A percentile compares a stretch with the other conserved stretches of the same genome.
phyloP scores from a whole-genome alignment of 2,329 filamentous ascomycete species.

The Clonostachys solani region DNA sequence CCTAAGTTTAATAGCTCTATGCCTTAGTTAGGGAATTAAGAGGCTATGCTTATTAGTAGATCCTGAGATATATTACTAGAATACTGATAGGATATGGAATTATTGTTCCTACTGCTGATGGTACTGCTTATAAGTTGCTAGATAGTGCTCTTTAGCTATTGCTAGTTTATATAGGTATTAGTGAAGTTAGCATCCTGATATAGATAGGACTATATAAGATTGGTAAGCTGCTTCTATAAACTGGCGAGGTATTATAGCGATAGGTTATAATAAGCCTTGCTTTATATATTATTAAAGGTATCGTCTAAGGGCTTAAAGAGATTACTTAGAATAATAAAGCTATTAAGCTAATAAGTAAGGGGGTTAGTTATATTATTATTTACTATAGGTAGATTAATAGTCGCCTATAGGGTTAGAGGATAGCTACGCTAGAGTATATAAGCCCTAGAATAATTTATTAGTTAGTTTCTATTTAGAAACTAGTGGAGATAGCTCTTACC shows the following conservation, averaged over 20 bases:
- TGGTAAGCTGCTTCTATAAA: slow-evolving; percentile 61
- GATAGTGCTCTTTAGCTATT: slow-evolving; percentile 60
- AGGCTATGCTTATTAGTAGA: slow-evolving; percentile 59
- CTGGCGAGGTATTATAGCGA: slow-evolving; percentile 50
- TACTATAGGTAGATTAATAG: slow-evolving; percentile 60
- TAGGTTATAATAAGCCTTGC: slow-evolving; percentile 55
- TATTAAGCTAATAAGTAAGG: slow-evolving; percentile 44
- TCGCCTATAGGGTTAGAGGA: slow-evolving; percentile 66
- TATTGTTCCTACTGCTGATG: slow-evolving; percentile 32
- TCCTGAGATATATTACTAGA: slow-evolving; percentile 58
- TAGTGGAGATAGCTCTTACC: slow-evolving; percentile 35
- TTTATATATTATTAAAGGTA: slow-evolving; percentile 60
- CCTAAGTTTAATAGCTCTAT: slow-evolving; percentile 74
- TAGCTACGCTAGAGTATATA: slow-evolving; percentile 69
- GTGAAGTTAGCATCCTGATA: slow-evolving; percentile 48
- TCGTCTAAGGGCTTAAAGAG: slow-evolving; percentile 66
- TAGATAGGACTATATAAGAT: slow-evolving; percentile 46
- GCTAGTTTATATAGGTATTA: slow-evolving; percentile 55
- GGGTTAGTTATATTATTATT: slow-evolving; percentile 56
- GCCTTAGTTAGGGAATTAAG: slow-evolving; percentile 65
- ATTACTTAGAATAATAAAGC: slow-evolving; percentile 56
- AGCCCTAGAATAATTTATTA: slow-evolving; percentile 33
- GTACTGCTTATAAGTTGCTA: slow-evolving; percentile 60
- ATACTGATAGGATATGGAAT: slow-evolving; percentile 55
- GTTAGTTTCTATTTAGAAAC: background rate